Percentiles rank a stretch among this genome's conserved stretches.
Conservation (phyloP, 108 stramenopile species). For the Heterococcus sp. region DNA sequence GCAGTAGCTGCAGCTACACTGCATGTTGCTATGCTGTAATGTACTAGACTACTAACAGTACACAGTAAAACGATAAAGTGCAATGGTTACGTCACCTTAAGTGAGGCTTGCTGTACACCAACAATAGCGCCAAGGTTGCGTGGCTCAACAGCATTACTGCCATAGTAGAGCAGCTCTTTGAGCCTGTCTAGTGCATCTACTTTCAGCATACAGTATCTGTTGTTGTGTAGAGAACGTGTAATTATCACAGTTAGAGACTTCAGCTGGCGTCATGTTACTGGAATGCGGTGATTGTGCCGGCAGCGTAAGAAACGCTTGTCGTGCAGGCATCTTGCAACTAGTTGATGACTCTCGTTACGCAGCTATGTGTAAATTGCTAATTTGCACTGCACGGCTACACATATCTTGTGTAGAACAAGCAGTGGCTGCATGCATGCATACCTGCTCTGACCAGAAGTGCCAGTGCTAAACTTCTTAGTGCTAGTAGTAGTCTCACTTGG, state of each 20-base stretch:
- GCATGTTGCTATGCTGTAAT: not conserved
- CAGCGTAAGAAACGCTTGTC: not conserved
- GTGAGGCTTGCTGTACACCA: conserved; percentile 52
- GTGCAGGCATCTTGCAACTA: not conserved
- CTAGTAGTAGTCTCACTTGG: too few relatives aligned
- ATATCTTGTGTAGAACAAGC: too few relatives aligned
- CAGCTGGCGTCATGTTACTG: not conserved
- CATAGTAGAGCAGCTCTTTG: conserved; percentile 41
- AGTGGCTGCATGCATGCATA: too few relatives aligned
- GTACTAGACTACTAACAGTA: not conserved
- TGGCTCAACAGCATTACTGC: conserved; percentile 26
- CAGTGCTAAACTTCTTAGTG: too few relatives aligned
- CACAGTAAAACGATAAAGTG: not conserved
- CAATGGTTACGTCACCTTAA: conserved; percentile 19
- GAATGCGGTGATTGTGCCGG: not conserved
- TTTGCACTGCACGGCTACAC: too few relatives aligned
- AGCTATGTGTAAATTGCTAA: too few relatives aligned
- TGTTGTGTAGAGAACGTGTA: not conserved
- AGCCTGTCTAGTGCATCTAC: conserved; percentile 29
- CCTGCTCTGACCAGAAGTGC: too few relatives aligned
- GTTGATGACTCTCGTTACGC: too few relatives aligned
- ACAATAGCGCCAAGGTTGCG: conserved; percentile 40
- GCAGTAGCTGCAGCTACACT: not conserved
- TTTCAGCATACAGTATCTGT: conserved; percentile 19
- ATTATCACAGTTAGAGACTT: not conserved